A percentile compares a stretch with the other conserved stretches of the same genome.
Evolutionary conservation across 352 stramenopile species (phyloP).

Genomic region (Pythium aristosporum): DNA sequence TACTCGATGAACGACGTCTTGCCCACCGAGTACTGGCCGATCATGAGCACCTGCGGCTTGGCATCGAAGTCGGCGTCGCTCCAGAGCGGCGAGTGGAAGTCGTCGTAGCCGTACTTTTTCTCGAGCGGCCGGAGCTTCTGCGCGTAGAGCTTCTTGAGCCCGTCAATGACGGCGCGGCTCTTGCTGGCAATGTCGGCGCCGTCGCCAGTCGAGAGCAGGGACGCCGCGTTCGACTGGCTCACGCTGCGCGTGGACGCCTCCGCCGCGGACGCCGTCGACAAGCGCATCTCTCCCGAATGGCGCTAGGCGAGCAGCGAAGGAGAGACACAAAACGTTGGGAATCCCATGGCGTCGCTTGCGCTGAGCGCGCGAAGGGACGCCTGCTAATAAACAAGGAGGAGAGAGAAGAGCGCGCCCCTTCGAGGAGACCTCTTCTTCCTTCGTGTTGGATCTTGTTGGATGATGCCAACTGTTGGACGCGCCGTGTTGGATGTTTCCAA

Average conservation of each 20-base stretch:
- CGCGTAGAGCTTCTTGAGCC: constrained; percentile 79
- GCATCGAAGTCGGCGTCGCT: constrained; percentile 96
- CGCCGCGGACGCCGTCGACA: neutral
- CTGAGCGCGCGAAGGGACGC: neutral
- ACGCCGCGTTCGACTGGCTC: constrained; percentile 8
- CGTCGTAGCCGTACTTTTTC: constrained; percentile 92
- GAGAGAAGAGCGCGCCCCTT: neutral
- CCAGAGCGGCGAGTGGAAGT: constrained; percentile 92
- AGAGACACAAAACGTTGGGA: neutral
- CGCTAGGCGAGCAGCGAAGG: neutral
- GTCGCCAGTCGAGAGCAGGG: constrained; percentile 44
- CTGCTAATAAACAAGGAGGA: neutral
- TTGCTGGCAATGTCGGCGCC: constrained; percentile 63
- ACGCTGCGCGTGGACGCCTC: constrained; percentile 13
- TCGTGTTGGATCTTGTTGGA: neutral
- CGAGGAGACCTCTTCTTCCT: neutral
- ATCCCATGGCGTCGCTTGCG: neutral
- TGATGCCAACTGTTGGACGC: neutral
- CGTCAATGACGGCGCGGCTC: constrained; percentile 71
- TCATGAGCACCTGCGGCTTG: constrained; percentile 98
- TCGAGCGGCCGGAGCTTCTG: constrained; percentile 82
- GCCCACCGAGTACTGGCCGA: constrained; percentile 97
- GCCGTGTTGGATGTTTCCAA: too few species aligned
- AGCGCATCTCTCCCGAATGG: neutral
- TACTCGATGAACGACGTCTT: constrained; percentile 99